Conservation (phyloP, 371 early-diverging fungal species). For the Smittium mucronatum region DNA sequence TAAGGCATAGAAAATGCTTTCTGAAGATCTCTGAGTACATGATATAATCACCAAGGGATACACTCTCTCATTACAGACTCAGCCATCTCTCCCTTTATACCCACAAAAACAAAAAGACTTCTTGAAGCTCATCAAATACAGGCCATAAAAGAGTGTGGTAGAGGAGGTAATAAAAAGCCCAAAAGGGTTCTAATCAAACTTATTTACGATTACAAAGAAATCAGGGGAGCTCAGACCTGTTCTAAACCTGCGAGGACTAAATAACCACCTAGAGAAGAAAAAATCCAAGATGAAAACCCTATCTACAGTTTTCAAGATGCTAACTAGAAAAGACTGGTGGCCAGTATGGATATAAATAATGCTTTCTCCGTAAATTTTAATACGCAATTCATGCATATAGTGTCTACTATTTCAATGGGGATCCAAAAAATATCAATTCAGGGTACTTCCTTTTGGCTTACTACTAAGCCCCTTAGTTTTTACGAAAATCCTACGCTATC, state of each 20-base stretch:
- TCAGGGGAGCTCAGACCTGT: not conserved
- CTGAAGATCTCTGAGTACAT: too few species aligned
- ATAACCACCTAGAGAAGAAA: not conserved
- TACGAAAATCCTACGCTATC: not conserved
- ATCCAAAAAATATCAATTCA: not conserved
- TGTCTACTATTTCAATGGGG: not conserved
- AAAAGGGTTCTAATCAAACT: not conserved
- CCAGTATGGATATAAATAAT: not conserved
- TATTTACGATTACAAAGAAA: not conserved
- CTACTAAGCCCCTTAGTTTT: not conserved
- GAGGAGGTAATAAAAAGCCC: not conserved
- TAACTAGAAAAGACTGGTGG: not conserved
- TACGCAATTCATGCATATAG: not conserved
- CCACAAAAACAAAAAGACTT: too few species aligned
- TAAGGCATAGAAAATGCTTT: too few species aligned
- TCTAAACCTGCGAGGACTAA: not conserved
- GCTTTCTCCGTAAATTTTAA: not conserved
- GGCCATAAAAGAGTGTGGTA: not conserved
- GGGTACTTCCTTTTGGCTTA: not conserved
- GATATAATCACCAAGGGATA: too few species aligned
- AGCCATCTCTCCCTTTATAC: too few species aligned
- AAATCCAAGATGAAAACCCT: not conserved
- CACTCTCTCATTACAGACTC: too few species aligned
- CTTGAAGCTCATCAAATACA: too few species aligned
- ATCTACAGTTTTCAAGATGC: not conserved